Evolutionary conservation across 2,329 filamentous ascomycete species (phyloP), one percentile per base, ranked within the genome.

Genomic region (Fusarium hostae): DNA sequence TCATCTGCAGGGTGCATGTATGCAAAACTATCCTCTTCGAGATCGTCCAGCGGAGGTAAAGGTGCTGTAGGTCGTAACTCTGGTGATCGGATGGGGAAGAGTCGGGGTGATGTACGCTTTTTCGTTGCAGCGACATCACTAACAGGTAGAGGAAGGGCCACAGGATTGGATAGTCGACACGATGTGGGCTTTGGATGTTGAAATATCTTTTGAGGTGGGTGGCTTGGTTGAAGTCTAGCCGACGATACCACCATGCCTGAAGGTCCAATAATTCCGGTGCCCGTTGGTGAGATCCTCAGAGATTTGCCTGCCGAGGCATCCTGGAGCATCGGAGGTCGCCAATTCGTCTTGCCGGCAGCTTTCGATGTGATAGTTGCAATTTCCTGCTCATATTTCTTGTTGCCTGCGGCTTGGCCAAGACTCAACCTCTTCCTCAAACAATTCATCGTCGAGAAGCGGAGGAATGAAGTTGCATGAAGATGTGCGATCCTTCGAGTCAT

Each of bases 361-460:
- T 73, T 75, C 48, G 63, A 62, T 24, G 71, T 66, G 30, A 73
- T 74, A 15, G 62, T 71, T 9, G 63, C 68, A 15, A 74, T 55
- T 39, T 76, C 75, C 47, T 69, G 73, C n/a, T 75, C 75, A 10
- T 78, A 47, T 78, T 79, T 12, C 79, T 79, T 35, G 74, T 65
- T 50, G 76, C 75, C 12, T 74, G 76, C 80, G n/a, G 79, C 77
- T 12, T 71, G 69, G 9, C 60, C 72, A 26, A 73, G 45, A 10
- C 72, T 80, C 28, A 88, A 80, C 7, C 84, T 82, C 63, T 84
- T 81, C 22, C 88, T 82, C 12, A 90, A 82, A 13, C 87, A 80
- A 74, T 93, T 93, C 78, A 92, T 84, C 62, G 92, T 88, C 9
- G 90, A 91, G 24, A 88, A 89, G 54, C 91, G 89, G 28, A 90